Evolutionary conservation across 2,329 filamentous ascomycete species (phyloP), one percentile per base, ranked within the genome.

Genomic region (Hawksworthiomyces lignivorus): DNA sequence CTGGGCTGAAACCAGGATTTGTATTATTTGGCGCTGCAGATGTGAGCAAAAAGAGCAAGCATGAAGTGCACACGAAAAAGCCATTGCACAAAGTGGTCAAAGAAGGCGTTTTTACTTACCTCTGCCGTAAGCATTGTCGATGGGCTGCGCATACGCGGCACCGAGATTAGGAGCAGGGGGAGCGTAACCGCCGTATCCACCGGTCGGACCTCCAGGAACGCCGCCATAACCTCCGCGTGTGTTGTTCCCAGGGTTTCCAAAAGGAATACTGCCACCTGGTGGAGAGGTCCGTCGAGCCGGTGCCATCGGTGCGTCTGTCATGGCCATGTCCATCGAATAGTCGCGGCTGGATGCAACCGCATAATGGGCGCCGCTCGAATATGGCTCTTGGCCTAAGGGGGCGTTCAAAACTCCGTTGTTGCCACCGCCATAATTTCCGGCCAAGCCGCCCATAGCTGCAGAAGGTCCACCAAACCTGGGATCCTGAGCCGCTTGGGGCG

Each of bases 141-240:
- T 43, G 2, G 49, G 43, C 14, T 40, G 44, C 5, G 33, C 31
- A 12, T 42, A 47, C 40, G 49, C 47, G 17, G 43, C 41, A 32
- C 41, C 44, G 48, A 47, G 50, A 45, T 48, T 41, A 11, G 42
- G 17, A 7, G 46, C 21, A 44, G 55, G 54, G 52, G 56, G 60
- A 52, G 51, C 56, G 63, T 73, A 80, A 71, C 70, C 70, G 75
- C 76, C 74, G 68, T 75, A 75, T 64, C 73, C 73, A 52, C 72
- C 75, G 50, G 70, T 69, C 34, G 33, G 34, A 12, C 33, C 39
- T 18, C 10, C 32, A 22, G 40, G 28, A 11, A 29, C 32, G 31
- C 17, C 29, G 20, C 22, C 37, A 26, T 42, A 46, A 1, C 9
- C 28, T 11, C 36, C 41, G 21, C 40, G 45, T 14, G 42, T 37